Evolutionary conservation across 257 asterid genomes (phyloP).

Genomic region (Solanum chilense): DNA sequence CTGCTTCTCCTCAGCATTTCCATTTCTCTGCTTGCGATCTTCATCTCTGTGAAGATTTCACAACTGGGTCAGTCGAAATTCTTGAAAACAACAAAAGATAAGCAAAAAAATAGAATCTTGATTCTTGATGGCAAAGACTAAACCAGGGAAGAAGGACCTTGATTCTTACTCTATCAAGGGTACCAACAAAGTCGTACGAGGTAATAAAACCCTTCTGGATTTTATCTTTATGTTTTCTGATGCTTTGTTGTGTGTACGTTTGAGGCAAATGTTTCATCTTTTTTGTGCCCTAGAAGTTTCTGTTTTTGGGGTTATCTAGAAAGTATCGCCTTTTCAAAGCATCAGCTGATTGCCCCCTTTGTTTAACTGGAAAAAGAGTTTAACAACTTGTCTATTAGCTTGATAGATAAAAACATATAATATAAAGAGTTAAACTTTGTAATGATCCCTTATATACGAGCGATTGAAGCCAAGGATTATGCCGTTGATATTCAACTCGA

Average conservation of each 20-base stretch:
- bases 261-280: not conserved
- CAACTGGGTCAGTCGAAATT: not conserved
- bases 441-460: not conserved
- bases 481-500: not conserved
- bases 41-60: not conserved
- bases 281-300: not conserved
- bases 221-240: not conserved
- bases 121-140: conserved; percentile 78
- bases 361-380: not conserved
- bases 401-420: not conserved
- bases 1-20: not conserved
- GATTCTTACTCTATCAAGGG: conserved; percentile 81
- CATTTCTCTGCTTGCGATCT: not conserved
- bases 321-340: not conserved
- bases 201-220: conserved; percentile 9
- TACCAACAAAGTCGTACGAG: conserved; percentile 82
- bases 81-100: not conserved
- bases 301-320: not conserved
- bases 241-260: not conserved
- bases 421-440: not conserved
- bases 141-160: conserved; percentile 88
- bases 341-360: not conserved
- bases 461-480: not conserved
- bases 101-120: not conserved
- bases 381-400: not conserved